Evolutionary conservation across 2,329 filamentous ascomycete species (phyloP).

Genomic region (Emergomyces orientalis): DNA sequence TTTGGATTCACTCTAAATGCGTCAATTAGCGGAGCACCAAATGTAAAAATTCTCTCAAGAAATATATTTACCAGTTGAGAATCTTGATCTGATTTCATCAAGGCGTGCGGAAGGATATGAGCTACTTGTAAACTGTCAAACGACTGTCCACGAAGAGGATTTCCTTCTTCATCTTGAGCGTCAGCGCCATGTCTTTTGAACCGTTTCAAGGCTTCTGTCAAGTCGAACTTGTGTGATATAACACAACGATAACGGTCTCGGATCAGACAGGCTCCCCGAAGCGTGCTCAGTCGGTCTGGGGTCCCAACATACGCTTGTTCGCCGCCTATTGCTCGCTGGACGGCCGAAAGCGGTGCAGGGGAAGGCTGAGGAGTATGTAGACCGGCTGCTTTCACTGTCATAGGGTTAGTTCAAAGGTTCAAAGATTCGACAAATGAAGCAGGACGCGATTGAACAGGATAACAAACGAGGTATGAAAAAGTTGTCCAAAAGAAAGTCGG

Average conservation of each 20-base stretch:
- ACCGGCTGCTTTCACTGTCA: slow-evolving; percentile 13
- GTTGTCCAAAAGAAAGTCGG: slow-evolving; percentile 15
- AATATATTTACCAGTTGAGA: slow-evolving; percentile 13
- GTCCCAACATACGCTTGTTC: slow-evolving; percentile 9
- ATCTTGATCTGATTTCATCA: slow-evolving; percentile 11
- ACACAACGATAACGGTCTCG: slow-evolving; percentile 18
- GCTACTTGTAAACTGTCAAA: slow-evolving; percentile 16
- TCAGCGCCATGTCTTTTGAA: slow-evolving; percentile 8
- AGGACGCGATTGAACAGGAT: background rate
- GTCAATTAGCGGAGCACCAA: background rate
- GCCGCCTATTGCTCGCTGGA: slow-evolving; percentile 9
- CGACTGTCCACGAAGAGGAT: slow-evolving; percentile 7
- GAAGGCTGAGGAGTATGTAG: slow-evolving; percentile 14
- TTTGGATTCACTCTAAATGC: slow-evolving; percentile 19
- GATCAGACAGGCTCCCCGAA: slow-evolving; percentile 15
- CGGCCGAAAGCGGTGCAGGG: slow-evolving; percentile 13
- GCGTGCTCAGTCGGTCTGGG: slow-evolving; percentile 11
- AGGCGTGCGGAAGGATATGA: slow-evolving; percentile 18
- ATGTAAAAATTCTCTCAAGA: background rate
- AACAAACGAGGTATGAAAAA: slow-evolving; percentile 15
- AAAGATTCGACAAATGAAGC: slow-evolving; percentile 3
- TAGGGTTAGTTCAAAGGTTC: slow-evolving; percentile 10
- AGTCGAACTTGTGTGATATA: slow-evolving; percentile 16
- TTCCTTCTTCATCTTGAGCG: slow-evolving; percentile 17
- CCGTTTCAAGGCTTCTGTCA: slow-evolving; percentile 13